Conservation (phyloP, 306 rosid species). For the Adenanthera pavonina region DNA sequence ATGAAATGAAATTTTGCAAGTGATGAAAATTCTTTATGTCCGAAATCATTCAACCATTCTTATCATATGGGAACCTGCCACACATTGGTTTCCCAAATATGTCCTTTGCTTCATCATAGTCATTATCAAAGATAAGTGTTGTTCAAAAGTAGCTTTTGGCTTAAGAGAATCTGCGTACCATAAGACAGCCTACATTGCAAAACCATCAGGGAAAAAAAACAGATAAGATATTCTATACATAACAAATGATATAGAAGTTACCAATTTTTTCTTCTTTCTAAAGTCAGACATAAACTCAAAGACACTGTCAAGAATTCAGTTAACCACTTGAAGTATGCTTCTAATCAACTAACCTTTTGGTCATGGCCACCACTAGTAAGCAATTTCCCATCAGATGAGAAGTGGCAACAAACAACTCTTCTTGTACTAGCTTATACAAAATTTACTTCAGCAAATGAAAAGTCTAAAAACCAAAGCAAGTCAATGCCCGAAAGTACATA, state of each 20-base stretch:
- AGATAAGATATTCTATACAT: slow-evolving; percentile 8
- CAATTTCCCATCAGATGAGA: slow-evolving; percentile 93
- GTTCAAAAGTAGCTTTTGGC: slow-evolving; percentile 75
- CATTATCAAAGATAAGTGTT: slow-evolving; percentile 78
- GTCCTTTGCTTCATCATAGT: slow-evolving; percentile 93
- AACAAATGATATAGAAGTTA: slow-evolving; percentile 9
- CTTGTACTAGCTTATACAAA: slow-evolving; percentile 76
- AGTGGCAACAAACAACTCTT: slow-evolving; percentile 35
- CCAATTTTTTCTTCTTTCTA: neutral
- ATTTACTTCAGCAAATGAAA: slow-evolving; percentile 72
- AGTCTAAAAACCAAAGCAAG: slow-evolving; percentile 66
- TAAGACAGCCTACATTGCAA: slow-evolving; percentile 77
- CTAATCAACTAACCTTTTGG: slow-evolving; percentile 66
- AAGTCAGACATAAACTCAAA: slow-evolving; percentile 4
- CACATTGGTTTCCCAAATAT: slow-evolving; percentile 82
- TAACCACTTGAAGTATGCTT: slow-evolving; percentile 22
- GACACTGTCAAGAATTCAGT: slow-evolving; percentile 32
- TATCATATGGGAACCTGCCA: slow-evolving; percentile 94
- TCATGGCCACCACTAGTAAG: slow-evolving; percentile 97
- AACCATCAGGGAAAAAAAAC: slow-evolving; percentile 6
- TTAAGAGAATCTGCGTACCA: slow-evolving; percentile 83
- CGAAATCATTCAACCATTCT: slow-evolving; percentile 77
- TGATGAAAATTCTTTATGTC: slow-evolving; percentile 65
- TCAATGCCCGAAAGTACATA: slow-evolving; percentile 24
- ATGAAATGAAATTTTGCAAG: slow-evolving; percentile 33